Evolutionary conservation across 306 rosid genomes (phyloP).

Genomic region (Acacia melanoxylon): DNA sequence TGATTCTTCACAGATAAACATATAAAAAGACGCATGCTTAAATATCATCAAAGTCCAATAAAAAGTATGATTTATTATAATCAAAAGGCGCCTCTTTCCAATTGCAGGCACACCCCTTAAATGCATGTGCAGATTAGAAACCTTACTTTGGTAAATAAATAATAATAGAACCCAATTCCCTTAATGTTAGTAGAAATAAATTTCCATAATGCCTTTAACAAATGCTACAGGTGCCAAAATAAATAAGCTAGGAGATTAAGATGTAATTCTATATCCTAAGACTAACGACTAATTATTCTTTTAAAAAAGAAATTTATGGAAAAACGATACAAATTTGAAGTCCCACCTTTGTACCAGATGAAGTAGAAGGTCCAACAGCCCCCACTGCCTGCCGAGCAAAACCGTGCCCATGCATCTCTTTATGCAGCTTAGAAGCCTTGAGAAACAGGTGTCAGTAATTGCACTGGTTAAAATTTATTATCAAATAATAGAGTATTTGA

Average conservation of each 20-base stretch:
- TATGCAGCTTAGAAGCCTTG: constrained; percentile 74
- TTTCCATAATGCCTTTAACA: constrained; percentile 1
- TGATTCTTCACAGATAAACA: neutral
- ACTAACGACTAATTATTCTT: neutral
- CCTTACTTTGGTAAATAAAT: neutral
- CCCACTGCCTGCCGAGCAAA: constrained; percentile 58
- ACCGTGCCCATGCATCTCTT: constrained; percentile 64
- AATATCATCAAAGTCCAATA: neutral
- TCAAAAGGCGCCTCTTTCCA: neutral
- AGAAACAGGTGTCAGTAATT: constrained; percentile 18
- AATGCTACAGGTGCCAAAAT: neutral
- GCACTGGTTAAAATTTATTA: neutral
- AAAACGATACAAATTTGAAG: neutral
- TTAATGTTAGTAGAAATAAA: neutral
- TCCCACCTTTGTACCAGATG: constrained; percentile 66
- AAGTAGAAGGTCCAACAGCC: constrained; percentile 63
- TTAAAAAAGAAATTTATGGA: neutral
- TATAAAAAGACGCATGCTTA: neutral
- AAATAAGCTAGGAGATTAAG: neutral
- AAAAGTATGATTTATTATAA: neutral
- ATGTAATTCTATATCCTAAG: neutral
- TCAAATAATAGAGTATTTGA: neutral
- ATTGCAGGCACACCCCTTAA: neutral
- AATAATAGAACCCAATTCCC: neutral
- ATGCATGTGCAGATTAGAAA: neutral